phyloP scores from a whole-genome alignment of 495 filamentous ascomycete species.

The Lasiosphaeris hirsuta region DNA sequence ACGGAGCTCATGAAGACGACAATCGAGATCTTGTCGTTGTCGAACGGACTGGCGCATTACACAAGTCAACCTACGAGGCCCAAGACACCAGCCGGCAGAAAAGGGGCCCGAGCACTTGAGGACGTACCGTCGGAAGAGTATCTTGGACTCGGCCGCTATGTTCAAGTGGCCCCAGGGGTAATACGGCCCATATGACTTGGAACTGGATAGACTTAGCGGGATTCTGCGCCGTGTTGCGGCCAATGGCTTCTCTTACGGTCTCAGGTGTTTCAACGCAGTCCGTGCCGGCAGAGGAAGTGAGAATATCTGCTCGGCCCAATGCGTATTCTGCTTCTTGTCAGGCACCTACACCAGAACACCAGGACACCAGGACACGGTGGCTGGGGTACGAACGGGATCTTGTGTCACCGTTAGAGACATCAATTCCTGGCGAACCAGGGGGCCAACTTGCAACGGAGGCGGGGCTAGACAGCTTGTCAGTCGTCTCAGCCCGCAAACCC shows the following conservation, averaged over 20 bases:
- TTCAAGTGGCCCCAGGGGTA: constrained; percentile 40
- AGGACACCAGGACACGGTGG: background rate
- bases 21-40: constrained; percentile 49
- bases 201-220: constrained; percentile 22
- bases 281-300: constrained; percentile 49
- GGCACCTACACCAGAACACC: too few species aligned
- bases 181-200: constrained; percentile 34
- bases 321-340: constrained; percentile 14
- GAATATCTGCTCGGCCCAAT: constrained; percentile 57
- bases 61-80: background rate
- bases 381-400: constrained; percentile 25
- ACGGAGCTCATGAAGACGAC: constrained; percentile 42
- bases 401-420: constrained; percentile 25
- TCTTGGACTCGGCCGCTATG: constrained; percentile 44
- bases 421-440: constrained; percentile 28
- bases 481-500: background rate
- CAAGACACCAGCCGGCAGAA: background rate
- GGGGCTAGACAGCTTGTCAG: constrained; percentile 23
- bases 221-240: background rate
- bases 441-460: constrained; percentile 23
- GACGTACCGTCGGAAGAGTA: constrained; percentile 50
- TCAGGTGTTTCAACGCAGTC: constrained; percentile 45
- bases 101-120: background rate
- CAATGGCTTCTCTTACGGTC: constrained; percentile 13
- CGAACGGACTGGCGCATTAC: constrained; percentile 39